Evolutionary conservation across 2,329 filamentous ascomycete genomes (phyloP).

Genomic region (Alternaria ventricosa): DNA sequence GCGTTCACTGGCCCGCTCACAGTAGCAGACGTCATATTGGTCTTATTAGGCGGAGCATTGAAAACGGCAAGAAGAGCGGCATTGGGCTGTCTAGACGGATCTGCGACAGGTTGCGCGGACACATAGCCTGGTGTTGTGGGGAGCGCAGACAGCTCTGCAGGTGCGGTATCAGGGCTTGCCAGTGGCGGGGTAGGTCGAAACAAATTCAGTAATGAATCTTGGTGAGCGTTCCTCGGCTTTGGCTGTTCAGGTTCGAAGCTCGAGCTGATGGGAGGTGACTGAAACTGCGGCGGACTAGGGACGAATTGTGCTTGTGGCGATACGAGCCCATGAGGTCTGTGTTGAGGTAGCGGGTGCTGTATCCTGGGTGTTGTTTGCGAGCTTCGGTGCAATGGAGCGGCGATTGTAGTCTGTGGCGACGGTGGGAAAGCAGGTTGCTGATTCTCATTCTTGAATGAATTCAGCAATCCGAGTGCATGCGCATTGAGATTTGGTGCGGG

Average conservation of each 20-base stretch:
- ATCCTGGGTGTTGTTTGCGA: constrained; percentile 31
- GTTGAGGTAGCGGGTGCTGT: constrained; percentile 29
- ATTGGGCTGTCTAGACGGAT: constrained; percentile 24
- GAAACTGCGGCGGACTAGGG: constrained; percentile 37
- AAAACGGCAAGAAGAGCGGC: constrained; percentile 28
- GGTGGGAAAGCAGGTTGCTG: constrained; percentile 23
- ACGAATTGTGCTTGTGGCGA: constrained; percentile 34
- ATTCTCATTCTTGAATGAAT: constrained; percentile 59
- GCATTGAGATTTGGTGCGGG: constrained; percentile 64
- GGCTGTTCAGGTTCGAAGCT: constrained; percentile 40
- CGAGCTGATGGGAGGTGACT: constrained; percentile 34
- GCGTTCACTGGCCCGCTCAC: constrained; percentile 52
- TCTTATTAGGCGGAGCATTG: constrained; percentile 22
- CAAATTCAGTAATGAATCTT: constrained; percentile 54
- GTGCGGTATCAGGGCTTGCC: constrained; percentile 44
- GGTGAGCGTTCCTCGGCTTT: constrained; percentile 51
- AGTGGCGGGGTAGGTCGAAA: constrained; percentile 47
- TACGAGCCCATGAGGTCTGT: constrained; percentile 29
- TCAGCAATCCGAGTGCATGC: constrained; percentile 64
- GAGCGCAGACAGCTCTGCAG: constrained; percentile 55
- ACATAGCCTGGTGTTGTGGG: constrained; percentile 47
- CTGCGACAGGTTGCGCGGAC: constrained; percentile 27
- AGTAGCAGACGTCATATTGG: constrained; percentile 48
- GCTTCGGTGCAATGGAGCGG: constrained; percentile 22
- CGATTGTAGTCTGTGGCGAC: constrained; percentile 12